Conservation (phyloP, 2,329 filamentous ascomycete genomes). For the Xylaria hypoxylon region DNA sequence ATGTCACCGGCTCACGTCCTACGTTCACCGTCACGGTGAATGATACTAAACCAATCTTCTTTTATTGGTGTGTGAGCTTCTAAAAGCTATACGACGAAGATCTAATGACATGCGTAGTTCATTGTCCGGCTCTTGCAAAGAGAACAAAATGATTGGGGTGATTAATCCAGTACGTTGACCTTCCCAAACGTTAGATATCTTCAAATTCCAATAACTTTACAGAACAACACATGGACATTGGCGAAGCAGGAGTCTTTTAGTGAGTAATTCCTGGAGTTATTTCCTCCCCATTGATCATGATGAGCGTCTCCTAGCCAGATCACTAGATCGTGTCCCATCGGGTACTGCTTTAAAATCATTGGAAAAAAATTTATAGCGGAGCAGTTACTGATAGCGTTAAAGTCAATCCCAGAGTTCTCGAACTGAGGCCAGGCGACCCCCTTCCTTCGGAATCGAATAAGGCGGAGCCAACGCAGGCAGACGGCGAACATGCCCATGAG, state of each 20-base stretch:
- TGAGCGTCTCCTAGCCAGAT: too few relatives aligned
- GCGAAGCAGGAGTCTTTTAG: slow-evolving; percentile 10
- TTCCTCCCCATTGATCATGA: not conserved
- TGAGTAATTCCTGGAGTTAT: not conserved
- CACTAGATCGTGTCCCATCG: too few relatives aligned
- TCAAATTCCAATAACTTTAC: not conserved
- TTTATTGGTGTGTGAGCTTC: slow-evolving; percentile 25
- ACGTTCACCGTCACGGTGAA: slow-evolving; percentile 18
- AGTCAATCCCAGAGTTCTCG: slow-evolving; percentile 10
- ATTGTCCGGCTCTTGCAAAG: slow-evolving; percentile 17
- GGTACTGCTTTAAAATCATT: too few relatives aligned
- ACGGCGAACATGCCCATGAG: not conserved
- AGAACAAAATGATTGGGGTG: slow-evolving; percentile 27
- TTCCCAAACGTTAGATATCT: not conserved
- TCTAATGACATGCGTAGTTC: slow-evolving; percentile 1
- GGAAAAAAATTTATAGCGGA: too few relatives aligned
- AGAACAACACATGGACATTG: slow-evolving; percentile 22
- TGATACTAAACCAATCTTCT: slow-evolving; percentile 26
- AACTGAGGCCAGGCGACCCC: slow-evolving; percentile 9
- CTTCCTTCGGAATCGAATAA: slow-evolving; percentile 2
- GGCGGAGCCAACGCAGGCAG: not conserved
- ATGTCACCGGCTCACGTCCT: slow-evolving; percentile 2
- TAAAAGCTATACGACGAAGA: not conserved
- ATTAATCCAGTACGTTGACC: slow-evolving; percentile 25
- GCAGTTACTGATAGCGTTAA: not conserved